Base-by-base conservation (phyloP, 768 basidiomycete species). In the Austroboletus festivus region DNA sequence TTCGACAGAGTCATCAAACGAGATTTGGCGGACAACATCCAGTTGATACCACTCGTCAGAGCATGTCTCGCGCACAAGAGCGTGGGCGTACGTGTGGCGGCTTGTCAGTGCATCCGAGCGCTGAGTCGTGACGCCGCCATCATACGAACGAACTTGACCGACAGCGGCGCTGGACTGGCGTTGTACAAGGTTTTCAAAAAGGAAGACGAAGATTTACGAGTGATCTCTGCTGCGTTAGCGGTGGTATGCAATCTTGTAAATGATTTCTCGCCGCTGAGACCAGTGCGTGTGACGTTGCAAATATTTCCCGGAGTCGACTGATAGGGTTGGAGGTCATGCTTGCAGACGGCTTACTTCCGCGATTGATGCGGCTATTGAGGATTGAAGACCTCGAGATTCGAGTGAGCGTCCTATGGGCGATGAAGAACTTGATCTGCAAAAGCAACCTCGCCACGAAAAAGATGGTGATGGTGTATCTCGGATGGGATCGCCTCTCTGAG, bases 211-310 rank as follows among this genome's bases (percentile, higher is more conserved):
- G 88, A 91, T 60, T 67, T 78, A 39, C 71, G 87, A 13, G 90
- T 93, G 19, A 73, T 82, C 18, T 73, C 75, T 44, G 88, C 86
- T 0, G 86, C 89, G 1, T 67, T 89, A 1, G 76, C 82, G 0
- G 85, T 82, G 5, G 76, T 95, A 4, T 91, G 90, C 67, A 95
- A 96, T 63, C 76, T 94, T 37, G 80, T 94, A 8, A 85, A 83
- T 44, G 88, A 91, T 45, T 93, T 90, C 67, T 92, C 91, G 11
- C 91, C 92, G 7, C 62, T 93, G 54, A 73, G 83, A 52, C 69
- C 73, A 45, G 89, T 91, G 56, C 56, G 85, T 75, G 38, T 5
- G 8, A 12, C 12, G 4, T 31, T 43, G 21, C n/a, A 13, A 28
- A n/a, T 11, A 15, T 38, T 12, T 24, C 12, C 28, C 19, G 31